Evolutionary conservation across 768 basidiomycete genomes (phyloP).

Genomic region (Phlebiopsis gigantea): DNA sequence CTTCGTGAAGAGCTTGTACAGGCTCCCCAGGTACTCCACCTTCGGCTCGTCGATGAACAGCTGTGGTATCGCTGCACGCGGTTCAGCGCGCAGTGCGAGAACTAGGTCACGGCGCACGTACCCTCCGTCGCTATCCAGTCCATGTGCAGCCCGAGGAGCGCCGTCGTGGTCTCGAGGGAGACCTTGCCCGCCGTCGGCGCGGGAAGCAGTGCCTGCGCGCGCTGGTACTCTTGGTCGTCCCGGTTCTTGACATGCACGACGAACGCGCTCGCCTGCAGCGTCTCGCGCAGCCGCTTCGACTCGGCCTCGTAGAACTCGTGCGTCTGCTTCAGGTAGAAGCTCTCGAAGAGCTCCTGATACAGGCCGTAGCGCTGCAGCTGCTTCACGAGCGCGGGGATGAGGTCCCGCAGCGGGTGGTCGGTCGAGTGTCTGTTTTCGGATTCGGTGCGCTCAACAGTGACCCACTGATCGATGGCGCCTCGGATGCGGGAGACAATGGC

Average conservation of each 20-base stretch:
- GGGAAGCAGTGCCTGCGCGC: slow-evolving; percentile 46
- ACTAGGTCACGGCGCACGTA: slow-evolving; percentile 9
- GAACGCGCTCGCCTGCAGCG: slow-evolving; percentile 43
- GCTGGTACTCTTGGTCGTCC: slow-evolving; percentile 52
- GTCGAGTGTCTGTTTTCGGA: slow-evolving; percentile 18
- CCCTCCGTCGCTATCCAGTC: slow-evolving; percentile 41
- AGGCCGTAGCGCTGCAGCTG: slow-evolving; percentile 54
- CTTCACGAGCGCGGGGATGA: slow-evolving; percentile 46
- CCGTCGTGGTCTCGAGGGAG: slow-evolving; percentile 47
- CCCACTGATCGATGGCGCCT: slow-evolving; percentile 43
- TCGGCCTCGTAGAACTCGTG: slow-evolving; percentile 49
- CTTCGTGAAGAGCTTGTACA: slow-evolving; percentile 60
- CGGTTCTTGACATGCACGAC: slow-evolving; percentile 42
- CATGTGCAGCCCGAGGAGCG: slow-evolving; percentile 40
- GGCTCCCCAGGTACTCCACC: slow-evolving; percentile 34
- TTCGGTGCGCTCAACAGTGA: slow-evolving; percentile 43
- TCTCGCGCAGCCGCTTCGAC: slow-evolving; percentile 35
- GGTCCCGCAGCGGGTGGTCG: slow-evolving; percentile 35
- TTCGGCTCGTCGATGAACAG: slow-evolving; percentile 42
- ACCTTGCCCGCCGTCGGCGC: slow-evolving; percentile 45
- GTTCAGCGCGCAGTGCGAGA: neutral
- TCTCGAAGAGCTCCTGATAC: slow-evolving; percentile 53
- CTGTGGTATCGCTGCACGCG: slow-evolving; percentile 40
- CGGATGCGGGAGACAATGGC: slow-evolving; percentile 39
- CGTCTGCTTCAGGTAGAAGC: slow-evolving; percentile 46